These are phyloP conservation scores for Phytophthora cryptogea DNA, from an alignment of 352 stramenopile genomes.

Conservation along the genomic window DNA sequence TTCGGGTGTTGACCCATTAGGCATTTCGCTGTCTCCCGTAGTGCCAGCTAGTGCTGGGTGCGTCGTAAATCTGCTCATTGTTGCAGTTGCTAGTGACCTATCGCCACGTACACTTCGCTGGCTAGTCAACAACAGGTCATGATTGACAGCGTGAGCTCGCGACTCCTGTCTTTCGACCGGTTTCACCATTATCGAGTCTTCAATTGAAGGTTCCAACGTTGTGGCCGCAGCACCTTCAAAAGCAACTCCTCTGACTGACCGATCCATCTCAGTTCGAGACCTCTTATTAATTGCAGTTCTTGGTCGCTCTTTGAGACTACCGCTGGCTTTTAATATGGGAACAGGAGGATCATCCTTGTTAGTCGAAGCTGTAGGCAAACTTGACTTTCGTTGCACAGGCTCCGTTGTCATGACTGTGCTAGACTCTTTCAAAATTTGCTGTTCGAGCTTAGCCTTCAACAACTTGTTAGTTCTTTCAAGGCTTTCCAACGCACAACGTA, in stretches of 20 bases:
- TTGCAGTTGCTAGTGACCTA: slow-evolving; percentile 19
- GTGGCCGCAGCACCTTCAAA: slow-evolving; percentile 5
- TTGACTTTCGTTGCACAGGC: not conserved
- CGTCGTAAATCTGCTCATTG: slow-evolving; percentile 29
- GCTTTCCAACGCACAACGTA: slow-evolving; percentile 53
- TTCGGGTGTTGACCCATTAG: not conserved
- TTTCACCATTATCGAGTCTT: not conserved
- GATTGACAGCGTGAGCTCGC: slow-evolving; percentile 1
- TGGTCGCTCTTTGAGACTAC: slow-evolving; percentile 14
- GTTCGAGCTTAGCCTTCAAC: slow-evolving; percentile 60
- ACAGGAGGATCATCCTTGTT: not conserved
- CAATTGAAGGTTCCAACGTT: not conserved
- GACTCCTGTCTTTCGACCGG: slow-evolving; percentile 9
- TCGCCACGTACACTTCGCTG: slow-evolving; percentile 20
- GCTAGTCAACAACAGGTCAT: slow-evolving; percentile 12
- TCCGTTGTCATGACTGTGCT: slow-evolving; percentile 12
- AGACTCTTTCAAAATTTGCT: slow-evolving; percentile 74
- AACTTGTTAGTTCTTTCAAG: slow-evolving; percentile 66
- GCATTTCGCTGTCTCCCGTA: not conserved
- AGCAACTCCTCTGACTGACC: not conserved
- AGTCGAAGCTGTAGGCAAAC: not conserved
- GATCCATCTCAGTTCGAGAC: slow-evolving; percentile 20
- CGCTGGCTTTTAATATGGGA: not conserved
- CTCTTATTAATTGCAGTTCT: slow-evolving; percentile 12
- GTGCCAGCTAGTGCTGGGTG: slow-evolving; percentile 7